Evolutionary conservation across 768 basidiomycete genomes (phyloP).

Genomic region (Suillus brevipes): DNA sequence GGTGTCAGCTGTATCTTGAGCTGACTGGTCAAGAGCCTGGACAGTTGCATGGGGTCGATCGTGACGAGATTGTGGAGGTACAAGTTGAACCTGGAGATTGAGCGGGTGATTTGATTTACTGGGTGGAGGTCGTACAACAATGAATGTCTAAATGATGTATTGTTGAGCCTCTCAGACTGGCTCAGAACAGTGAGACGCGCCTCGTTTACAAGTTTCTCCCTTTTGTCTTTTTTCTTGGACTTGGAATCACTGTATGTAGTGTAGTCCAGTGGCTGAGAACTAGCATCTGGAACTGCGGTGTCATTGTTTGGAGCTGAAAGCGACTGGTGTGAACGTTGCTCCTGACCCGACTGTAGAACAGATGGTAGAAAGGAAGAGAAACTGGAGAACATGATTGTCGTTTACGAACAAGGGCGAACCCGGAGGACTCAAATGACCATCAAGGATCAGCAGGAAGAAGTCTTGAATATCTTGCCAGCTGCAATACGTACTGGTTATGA

Average conservation of each 20-base stretch:
- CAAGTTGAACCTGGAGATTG: slow-evolving; percentile 90
- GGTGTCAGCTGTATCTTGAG: slow-evolving; percentile 27
- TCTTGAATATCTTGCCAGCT: background rate
- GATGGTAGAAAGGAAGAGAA: slow-evolving; percentile 52
- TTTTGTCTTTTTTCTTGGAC: slow-evolving; percentile 49
- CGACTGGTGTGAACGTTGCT: slow-evolving; percentile 27
- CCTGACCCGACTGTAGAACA: slow-evolving; percentile 37
- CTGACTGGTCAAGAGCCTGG: slow-evolving; percentile 45
- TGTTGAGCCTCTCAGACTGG: slow-evolving; percentile 8
- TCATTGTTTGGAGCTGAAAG: slow-evolving; percentile 15
- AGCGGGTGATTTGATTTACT: slow-evolving; percentile 83
- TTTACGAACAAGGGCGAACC: background rate
- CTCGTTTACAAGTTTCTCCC: slow-evolving; percentile 47
- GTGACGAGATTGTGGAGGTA: slow-evolving; percentile 55
- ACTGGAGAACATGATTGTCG: slow-evolving; percentile 49
- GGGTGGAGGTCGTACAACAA: slow-evolving; percentile 89
- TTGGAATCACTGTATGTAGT: slow-evolving; percentile 30
- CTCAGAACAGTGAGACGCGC: slow-evolving; percentile 30
- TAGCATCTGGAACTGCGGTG: slow-evolving; percentile 11
- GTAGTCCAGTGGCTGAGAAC: slow-evolving; percentile 3
- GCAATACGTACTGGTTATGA: background rate
- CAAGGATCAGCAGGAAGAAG: background rate
- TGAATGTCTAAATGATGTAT: slow-evolving; percentile 64
- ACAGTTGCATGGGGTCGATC: slow-evolving; percentile 39
- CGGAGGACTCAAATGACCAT: slow-evolving; percentile 7